Evolutionary conservation across 2,329 filamentous ascomycete species (phyloP).

Genomic region (Sporothrix brunneoviolacea): DNA sequence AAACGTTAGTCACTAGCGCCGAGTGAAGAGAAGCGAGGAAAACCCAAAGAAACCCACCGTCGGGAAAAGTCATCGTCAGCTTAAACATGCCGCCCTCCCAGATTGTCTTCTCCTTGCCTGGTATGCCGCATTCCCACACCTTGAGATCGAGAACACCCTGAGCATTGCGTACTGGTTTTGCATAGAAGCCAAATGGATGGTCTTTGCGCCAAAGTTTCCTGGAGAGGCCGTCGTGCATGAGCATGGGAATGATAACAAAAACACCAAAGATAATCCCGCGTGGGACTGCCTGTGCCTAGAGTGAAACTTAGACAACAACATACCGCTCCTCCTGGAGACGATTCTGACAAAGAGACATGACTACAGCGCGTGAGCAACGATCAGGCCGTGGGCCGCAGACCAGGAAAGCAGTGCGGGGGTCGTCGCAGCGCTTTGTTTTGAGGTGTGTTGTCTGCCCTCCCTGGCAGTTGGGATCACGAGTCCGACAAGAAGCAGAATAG

Average conservation of each 20-base stretch:
- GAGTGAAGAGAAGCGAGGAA: not conserved
- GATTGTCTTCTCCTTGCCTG: conserved; percentile 91
- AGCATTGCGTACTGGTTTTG: conserved; percentile 72
- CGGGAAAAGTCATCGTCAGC: conserved; percentile 84
- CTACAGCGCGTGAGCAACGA: conserved; percentile 12
- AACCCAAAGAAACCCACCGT: conserved; percentile 55
- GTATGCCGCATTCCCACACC: conserved; percentile 93
- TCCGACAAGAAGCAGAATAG: too few relatives aligned
- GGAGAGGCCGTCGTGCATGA: conserved; percentile 1
- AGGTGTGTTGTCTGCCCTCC: too few relatives aligned
- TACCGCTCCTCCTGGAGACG: conserved; percentile 84
- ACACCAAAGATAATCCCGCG: not conserved
- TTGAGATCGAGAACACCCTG: conserved; percentile 85
- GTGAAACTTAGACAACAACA: conserved; percentile 28
- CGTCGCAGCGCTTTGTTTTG: too few relatives aligned
- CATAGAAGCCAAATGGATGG: conserved; percentile 96
- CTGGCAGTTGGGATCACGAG: too few relatives aligned
- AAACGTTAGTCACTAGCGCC: not conserved
- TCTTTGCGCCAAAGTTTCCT: conserved; percentile 97
- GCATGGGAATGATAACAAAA: not conserved
- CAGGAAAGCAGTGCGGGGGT: too few relatives aligned
- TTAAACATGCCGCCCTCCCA: conserved; percentile 99
- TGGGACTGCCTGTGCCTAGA: too few relatives aligned
- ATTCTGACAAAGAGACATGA: conserved; percentile 84
- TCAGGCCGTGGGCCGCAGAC: too few relatives aligned